Base-by-base conservation (phyloP, 2,329 filamentous ascomycete species). In the Byssothecium circinans region DNA sequence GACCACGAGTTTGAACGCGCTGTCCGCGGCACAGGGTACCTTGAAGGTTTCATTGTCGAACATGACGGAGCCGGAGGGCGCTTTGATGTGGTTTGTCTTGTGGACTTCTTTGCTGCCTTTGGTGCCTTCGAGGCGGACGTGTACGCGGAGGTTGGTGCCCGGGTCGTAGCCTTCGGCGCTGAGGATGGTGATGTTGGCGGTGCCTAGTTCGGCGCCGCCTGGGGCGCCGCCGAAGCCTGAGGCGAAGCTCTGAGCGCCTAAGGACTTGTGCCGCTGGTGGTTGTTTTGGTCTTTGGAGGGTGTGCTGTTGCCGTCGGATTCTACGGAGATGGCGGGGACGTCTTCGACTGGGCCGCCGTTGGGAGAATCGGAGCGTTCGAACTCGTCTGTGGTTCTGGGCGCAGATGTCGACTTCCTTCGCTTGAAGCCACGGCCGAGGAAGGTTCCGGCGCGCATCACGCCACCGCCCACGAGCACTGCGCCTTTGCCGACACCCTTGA, bases 61-160 rank as follows among this genome's bases (percentile, higher is more conserved):
- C 52, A 89, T 81, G n/a, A 67, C 64, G 20, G 52, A 53, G 1
- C 87, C 89, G 1, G 75, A 76, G 2, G 81, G 74, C 0, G 86
- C 81, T 71, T 96, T 96, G 75, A 88, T 82, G 55, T 94, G 87
- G 69, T 96, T 95, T 18, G 91, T 96, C 78, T 97, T 96, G 74
- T 91, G 85, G 37, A 99, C 77, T 37, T 87, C 82, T 75, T 94
- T 96, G 33, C 53, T 53, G 40, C 80, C 81, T 72, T 87, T 91
- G 38, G 83, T 74, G 3, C 78, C 76, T 27, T 88, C 67, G 57
- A 88, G 83, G 46, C 83, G 85, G 57, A 96, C 75, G 48, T 82
- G 74, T 39, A 95, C 82, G 62, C 89, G 91, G n/a, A 96, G 75
- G 65, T 95, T 89, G 5, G 89, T 80, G 5, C 83, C 83, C 1